Evolutionary conservation across 2,329 filamentous ascomycete genomes (phyloP), one percentile per base, ranked within the genome.

Genomic region (Colletotrichum chrysophilum): DNA sequence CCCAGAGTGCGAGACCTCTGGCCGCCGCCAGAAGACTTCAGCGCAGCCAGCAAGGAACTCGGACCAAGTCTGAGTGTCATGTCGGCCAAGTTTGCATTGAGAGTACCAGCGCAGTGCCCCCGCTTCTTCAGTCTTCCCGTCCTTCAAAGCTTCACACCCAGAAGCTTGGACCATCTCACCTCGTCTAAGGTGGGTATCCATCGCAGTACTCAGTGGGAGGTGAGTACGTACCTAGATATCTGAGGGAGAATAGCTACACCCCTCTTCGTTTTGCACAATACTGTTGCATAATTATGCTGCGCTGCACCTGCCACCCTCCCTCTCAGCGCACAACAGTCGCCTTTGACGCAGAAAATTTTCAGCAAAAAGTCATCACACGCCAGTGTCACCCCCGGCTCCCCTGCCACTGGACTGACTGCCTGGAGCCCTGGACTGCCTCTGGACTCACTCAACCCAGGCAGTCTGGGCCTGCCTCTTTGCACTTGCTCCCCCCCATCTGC

Each of bases 291-390:
- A 60, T 55, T 38, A 38, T n/a, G 26, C 26, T 34, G 34, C 65
- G 18, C 24, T 21, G 36, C 68, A 56, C 61, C 38, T 21, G 26
- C 26, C 55, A 66, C 61, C 60, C 43, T 26, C 64, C 28, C 62
- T 26, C 52, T 43, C 56, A 72, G 36, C 61, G 56, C 64, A 72
- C 28, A 70, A 65, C 56, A 60, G 66, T 71, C 66, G 67, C 71
- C 71, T 61, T 76, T 76, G 67, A 76, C 75, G 67, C 75, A 71
- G 68, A 75, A 75, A 77, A 75, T 72, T 77, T 77, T 75, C 64
- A 52, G 21, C 55, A 26, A 24, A 61, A 71, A 24, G 65, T 66
- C 61, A 64, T 75, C 73, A 67, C 71, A 74, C 71, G 61, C 60
- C 74, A 43, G 61, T 21, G 74, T 58, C 75, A 67, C 75, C 75